Evolutionary conservation across 768 basidiomycete genomes (phyloP).

Genomic region (Russula sp.): DNA sequence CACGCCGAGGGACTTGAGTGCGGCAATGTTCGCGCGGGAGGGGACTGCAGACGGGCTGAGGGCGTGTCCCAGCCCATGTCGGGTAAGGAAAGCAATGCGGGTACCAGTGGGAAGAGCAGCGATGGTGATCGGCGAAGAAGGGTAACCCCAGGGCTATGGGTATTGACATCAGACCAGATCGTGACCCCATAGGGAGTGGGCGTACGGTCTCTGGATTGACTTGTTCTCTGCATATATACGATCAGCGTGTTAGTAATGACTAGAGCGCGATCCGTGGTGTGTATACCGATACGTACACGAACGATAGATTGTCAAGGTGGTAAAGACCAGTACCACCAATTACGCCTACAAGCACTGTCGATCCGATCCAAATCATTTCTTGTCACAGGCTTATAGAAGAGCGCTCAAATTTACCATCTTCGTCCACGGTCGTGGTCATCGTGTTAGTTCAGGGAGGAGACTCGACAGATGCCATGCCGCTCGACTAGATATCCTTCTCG

Average conservation of each 20-base stretch:
- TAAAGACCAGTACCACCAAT: conserved; percentile 93
- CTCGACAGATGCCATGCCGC: background rate
- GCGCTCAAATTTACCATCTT: conserved; percentile 2
- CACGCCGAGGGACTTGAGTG: conserved; percentile 87
- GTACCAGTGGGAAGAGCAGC: conserved; percentile 77
- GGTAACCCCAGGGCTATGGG: conserved; percentile 84
- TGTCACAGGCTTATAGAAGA: background rate
- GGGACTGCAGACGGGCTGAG: conserved; percentile 80
- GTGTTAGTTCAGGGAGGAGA: background rate
- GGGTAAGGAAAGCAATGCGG: conserved; percentile 82
- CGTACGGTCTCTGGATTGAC: conserved; percentile 79
- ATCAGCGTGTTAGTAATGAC: background rate
- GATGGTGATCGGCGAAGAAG: conserved; percentile 90
- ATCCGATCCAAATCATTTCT: background rate
- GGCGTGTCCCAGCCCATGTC: conserved; percentile 80
- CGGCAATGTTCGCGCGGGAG: conserved; percentile 88
- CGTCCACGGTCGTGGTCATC: conserved; percentile 5
- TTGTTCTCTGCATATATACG: conserved; percentile 46
- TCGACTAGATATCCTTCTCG: background rate
- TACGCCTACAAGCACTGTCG: conserved; percentile 71
- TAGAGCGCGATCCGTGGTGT: background rate
- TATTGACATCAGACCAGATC: background rate
- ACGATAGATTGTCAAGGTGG: conserved; percentile 84
- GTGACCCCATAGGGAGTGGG: background rate
- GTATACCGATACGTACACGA: conserved; percentile 54